Percentiles rank a stretch among this genome's conserved stretches.
Conservation (phyloP, 2,329 filamentous ascomycete genomes). For the Ceratocystis alfenasii region DNA sequence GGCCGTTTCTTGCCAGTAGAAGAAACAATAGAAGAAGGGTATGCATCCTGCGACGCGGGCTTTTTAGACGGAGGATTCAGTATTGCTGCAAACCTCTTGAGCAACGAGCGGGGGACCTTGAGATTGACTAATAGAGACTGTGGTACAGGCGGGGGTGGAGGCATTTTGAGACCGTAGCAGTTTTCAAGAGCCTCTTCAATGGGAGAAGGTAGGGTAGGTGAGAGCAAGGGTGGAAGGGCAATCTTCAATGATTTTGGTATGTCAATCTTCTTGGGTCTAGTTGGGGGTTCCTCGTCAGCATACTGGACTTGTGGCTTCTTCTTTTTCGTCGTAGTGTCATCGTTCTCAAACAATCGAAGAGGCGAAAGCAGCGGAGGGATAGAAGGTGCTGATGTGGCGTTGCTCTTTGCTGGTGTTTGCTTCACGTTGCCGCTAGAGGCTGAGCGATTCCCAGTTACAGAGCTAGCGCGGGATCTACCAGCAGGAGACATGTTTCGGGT, state of each 20-base stretch:
- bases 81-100: conserved; percentile 15
- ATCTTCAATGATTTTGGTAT: conserved; percentile 25
- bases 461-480: conserved; percentile 31
- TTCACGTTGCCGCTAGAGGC: neutral
- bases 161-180: conserved; percentile 19
- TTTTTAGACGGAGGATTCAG: conserved; percentile 25
- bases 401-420: conserved; percentile 26
- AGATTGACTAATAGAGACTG: conserved; percentile 14
- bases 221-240: conserved; percentile 37
- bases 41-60: neutral
- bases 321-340: conserved; percentile 6
- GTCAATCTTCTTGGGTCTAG: conserved; percentile 15
- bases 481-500: conserved; percentile 29
- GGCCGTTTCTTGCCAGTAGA: conserved; percentile 19
- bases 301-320: neutral
- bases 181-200: conserved; percentile 36
- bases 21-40: neutral
- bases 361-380: conserved; percentile 44
- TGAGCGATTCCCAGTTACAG: conserved; percentile 29
- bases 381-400: conserved; percentile 26
- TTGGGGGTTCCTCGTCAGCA: conserved; percentile 3
- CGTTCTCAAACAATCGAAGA: conserved; percentile 31
- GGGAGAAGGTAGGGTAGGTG: conserved; percentile 43
- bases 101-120: conserved; percentile 7
- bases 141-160: neutral